These are phyloP conservation scores for Ogataea kodamae DNA, from an alignment of 805 yeast genomes.

Conservation along the genomic window DNA sequence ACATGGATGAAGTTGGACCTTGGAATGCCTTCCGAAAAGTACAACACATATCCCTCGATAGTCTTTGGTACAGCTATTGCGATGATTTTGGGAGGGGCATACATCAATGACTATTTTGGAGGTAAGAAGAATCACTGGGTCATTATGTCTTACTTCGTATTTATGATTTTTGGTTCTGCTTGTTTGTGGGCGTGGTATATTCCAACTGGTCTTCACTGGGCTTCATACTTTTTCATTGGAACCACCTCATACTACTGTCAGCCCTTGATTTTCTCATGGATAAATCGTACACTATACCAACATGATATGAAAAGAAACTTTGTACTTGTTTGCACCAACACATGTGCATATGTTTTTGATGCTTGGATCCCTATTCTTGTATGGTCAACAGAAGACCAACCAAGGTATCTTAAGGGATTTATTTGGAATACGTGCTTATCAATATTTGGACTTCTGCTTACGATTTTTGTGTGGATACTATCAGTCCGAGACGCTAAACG, in stretches of 20 bases:
- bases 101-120: constrained; percentile 36
- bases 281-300: constrained; percentile 42
- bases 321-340: constrained; percentile 40
- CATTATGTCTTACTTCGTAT: constrained; percentile 37
- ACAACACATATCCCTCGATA: constrained; percentile 42
- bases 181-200: constrained; percentile 47
- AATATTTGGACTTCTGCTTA: constrained; percentile 32
- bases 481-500: constrained; percentile 21
- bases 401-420: constrained; percentile 37
- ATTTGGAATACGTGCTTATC: constrained; percentile 35
- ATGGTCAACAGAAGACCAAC: constrained; percentile 38
- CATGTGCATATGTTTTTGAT: constrained; percentile 39
- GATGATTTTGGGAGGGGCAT: constrained; percentile 35
- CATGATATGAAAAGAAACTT: constrained; percentile 43
- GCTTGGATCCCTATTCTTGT: constrained; percentile 42
- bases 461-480: constrained; percentile 25
- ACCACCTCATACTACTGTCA: constrained; percentile 52
- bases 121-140: constrained; percentile 37
- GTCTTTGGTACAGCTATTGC: constrained; percentile 40
- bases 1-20: constrained; percentile 41
- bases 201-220: constrained; percentile 48
- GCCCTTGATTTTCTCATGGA: constrained; percentile 55
- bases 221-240: constrained; percentile 45
- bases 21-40: constrained; percentile 32
- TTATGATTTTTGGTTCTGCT: constrained; percentile 41